Conservation (phyloP, 2,329 filamentous ascomycete genomes). For the Colletotrichum theobromicola region DNA sequence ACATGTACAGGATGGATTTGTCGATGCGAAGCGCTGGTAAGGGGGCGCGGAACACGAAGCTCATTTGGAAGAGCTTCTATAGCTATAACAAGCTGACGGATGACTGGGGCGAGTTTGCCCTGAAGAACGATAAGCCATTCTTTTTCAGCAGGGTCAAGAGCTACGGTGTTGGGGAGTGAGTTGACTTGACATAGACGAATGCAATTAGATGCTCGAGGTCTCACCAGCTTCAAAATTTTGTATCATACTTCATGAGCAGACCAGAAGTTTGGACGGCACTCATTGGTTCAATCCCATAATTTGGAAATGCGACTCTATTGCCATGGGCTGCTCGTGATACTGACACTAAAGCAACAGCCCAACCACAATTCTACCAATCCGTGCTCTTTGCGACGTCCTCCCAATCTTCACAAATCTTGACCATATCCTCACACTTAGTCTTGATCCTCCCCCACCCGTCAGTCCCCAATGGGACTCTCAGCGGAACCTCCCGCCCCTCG, state of each 20-base stretch:
- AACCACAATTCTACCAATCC: constrained; percentile 29
- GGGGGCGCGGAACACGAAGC: constrained; percentile 79
- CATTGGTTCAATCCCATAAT: background rate
- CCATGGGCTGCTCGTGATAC: background rate
- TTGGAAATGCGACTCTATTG: background rate
- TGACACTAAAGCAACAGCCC: background rate
- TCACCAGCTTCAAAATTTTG: background rate
- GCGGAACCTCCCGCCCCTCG: constrained; percentile 37
- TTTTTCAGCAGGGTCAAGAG: constrained; percentile 72
- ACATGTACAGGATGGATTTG: constrained; percentile 85
- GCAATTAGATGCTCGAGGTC: background rate
- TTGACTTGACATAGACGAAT: constrained; percentile 19
- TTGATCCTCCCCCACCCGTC: constrained; percentile 56
- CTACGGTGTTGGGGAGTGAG: constrained; percentile 56
- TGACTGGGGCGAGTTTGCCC: constrained; percentile 83
- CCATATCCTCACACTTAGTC: constrained; percentile 53
- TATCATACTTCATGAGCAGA: background rate
- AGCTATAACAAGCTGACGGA: constrained; percentile 89
- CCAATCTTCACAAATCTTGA: constrained; percentile 53
- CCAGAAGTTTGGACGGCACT: background rate
- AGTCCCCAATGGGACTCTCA: constrained; percentile 57
- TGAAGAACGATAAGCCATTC: constrained; percentile 69
- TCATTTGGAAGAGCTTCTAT: constrained; percentile 89
- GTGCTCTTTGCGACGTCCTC: constrained; percentile 54
- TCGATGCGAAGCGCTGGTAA: constrained; percentile 68